Evolutionary conservation across 2,329 filamentous ascomycete genomes (phyloP).

Genomic region (Neopestalotiopsis rosae): DNA sequence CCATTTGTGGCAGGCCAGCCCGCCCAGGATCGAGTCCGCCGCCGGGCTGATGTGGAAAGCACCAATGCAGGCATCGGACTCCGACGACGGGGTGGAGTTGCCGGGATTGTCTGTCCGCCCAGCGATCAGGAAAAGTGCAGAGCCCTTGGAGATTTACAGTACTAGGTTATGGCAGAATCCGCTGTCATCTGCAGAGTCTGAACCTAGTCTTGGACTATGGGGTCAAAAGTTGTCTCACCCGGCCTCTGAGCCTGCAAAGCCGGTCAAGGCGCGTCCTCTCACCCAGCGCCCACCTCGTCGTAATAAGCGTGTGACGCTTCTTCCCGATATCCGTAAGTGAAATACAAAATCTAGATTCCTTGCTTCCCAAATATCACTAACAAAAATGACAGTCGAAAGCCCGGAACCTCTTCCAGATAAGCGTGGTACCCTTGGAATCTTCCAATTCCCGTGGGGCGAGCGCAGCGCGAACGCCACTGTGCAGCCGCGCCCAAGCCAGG

Average conservation of each 20-base stretch:
- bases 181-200: slow-evolving; percentile 7
- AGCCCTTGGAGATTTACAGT: slow-evolving; percentile 43
- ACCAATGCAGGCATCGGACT: slow-evolving; percentile 14
- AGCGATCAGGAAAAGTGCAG: slow-evolving; percentile 37
- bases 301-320: slow-evolving; percentile 60
- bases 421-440: slow-evolving; percentile 65
- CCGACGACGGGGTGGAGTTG: slow-evolving; percentile 25
- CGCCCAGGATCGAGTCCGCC: slow-evolving; percentile 14
- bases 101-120: slow-evolving; percentile 42
- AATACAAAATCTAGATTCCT: background rate
- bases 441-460: slow-evolving; percentile 71
- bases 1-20: slow-evolving; percentile 29
- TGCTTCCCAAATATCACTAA: background rate
- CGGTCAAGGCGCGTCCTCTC: slow-evolving; percentile 43
- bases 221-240: slow-evolving; percentile 24
- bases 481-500: slow-evolving; percentile 41
- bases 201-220: slow-evolving; percentile 30
- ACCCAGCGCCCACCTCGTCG: slow-evolving; percentile 60
- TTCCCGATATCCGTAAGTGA: slow-evolving; percentile 59
- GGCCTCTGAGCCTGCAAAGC: slow-evolving; percentile 25
- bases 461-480: slow-evolving; percentile 60
- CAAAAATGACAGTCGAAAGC: slow-evolving; percentile 50
- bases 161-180: slow-evolving; percentile 45
- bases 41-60: slow-evolving; percentile 30
- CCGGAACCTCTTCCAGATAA: slow-evolving; percentile 64